Evolutionary conservation across 345 rosid genomes (phyloP), one percentile per base, ranked within the genome.

Genomic region (Lagerstroemia speciosa): DNA sequence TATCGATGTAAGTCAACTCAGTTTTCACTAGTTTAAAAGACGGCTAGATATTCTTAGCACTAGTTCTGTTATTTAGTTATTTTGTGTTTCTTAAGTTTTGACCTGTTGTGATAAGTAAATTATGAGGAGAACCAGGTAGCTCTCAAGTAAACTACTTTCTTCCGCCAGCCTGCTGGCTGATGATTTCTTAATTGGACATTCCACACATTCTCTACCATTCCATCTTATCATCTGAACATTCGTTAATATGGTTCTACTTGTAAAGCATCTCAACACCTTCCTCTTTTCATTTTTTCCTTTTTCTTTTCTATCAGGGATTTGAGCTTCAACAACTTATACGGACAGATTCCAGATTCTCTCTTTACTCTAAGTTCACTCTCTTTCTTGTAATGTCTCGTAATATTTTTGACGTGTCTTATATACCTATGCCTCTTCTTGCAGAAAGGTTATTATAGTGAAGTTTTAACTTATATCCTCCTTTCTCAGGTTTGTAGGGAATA

Each of bases 381-480:
- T 34, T 34, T 69, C 83, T 72, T 89, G 93, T 89, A 91, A 85
- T 79, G 73, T 74, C 37, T 72, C 87, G 93, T 89, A 91, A 85
- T 79, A 71, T 74, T 33, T 43, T n/a, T 66, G 50, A 50, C 75
- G 65, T 52, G 3, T 24, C 70, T 65, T 38, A 31, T 1, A 29
- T 61, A 29, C 37, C 0, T 29, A 3, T 52, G 27, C 67, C 16
- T 71, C 10, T 48, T 8, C 58, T 64, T 24, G 65, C 63, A 27
- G 32, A 58, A 64, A 33, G 15, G 52, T 40, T 27, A 45, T 19
- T 22, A 38, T 20, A 24, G n/a, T 70, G 40, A 71, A 66, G 41
- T 15, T 52, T 68, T 29, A 67, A n/a, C 19, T 61, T 73, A n/a
- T 40, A 76, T 57, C 68, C 70, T 72, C 73, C 50, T 8, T 68